These are phyloP conservation scores for Chytridiales sp. DNA, from an alignment of 371 early-diverging fungal species.

Conservation along the genomic window DNA sequence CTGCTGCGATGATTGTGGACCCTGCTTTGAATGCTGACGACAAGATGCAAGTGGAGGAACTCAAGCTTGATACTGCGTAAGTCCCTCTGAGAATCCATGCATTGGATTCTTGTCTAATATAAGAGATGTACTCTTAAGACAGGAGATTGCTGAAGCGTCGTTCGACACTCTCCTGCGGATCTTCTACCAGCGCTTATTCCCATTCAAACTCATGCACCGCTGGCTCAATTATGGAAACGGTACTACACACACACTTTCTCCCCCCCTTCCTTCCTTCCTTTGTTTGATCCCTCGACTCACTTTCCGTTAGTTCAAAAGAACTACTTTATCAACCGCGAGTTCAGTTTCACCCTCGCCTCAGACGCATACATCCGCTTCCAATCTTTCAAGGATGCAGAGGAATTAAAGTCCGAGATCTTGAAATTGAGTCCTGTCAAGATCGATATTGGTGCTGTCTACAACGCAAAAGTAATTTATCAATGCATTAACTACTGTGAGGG, in stretches of 20 bases:
- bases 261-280: not conserved
- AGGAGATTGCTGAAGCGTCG: no score
- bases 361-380: conserved; percentile 89
- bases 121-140: no score
- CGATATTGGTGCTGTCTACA: conserved; percentile 98
- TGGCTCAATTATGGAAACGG: conserved; percentile 83
- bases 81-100: no score
- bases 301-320: conserved; percentile 39
- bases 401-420: conserved; percentile 74
- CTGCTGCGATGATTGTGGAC: no score
- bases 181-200: conserved; percentile 85
- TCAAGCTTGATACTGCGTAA: no score
- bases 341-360: conserved; percentile 80
- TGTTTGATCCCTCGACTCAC: not conserved
- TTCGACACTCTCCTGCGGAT: conserved; percentile 23
- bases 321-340: conserved; percentile 84
- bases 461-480: conserved; percentile 55
- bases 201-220: conserved; percentile 70
- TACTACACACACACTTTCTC: conserved; percentile 30
- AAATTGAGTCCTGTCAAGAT: conserved; percentile 84
- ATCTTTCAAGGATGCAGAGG: conserved; percentile 71
- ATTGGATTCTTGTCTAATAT: no score
- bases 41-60: no score
- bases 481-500: not conserved
- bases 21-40: no score